These are phyloP conservation scores for Elongisporangium senticosum DNA, from an alignment of 352 stramenopile genomes.

Conservation along the genomic window DNA sequence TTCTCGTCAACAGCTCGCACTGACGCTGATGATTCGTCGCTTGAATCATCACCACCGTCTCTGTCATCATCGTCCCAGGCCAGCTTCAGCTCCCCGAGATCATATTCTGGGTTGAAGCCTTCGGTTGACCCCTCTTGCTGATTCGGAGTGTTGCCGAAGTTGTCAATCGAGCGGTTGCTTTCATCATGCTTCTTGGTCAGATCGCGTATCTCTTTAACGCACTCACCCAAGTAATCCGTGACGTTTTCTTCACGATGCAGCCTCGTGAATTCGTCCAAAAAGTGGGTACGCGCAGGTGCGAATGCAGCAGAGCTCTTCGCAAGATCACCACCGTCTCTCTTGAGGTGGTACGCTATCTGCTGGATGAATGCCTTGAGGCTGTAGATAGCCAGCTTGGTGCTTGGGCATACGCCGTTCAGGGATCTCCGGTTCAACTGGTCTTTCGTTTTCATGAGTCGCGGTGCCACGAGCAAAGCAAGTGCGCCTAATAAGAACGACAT, in stretches of 20 bases:
- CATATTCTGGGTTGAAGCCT: neutral
- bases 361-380: conserved; percentile 54
- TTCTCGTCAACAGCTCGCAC: conserved; percentile 7
- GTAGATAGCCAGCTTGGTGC: conserved; percentile 23
- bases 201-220: conserved; percentile 4
- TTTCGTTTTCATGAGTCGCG: conserved; percentile 25
- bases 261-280: conserved; percentile 49
- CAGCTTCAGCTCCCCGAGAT: conserved; percentile 7
- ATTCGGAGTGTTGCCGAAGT: neutral
- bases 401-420: conserved; percentile 3
- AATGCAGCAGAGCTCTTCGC: conserved; percentile 41
- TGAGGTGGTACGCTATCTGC: conserved; percentile 40
- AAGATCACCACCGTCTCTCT: conserved; percentile 11
- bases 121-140: neutral
- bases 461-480: conserved; percentile 25
- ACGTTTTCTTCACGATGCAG: conserved; percentile 53
- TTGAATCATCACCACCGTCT: neutral
- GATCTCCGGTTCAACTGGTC: conserved; percentile 9
- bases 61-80: conserved; percentile 12
- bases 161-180: neutral
- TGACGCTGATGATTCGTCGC: neutral
- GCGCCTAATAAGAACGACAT: conserved; percentile 11
- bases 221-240: conserved; percentile 43
- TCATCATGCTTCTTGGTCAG: neutral
- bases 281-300: conserved; percentile 26